These are phyloP conservation scores for Globisporangium viniferum DNA, from an alignment of 352 stramenopile genomes.

Conservation along the genomic window DNA sequence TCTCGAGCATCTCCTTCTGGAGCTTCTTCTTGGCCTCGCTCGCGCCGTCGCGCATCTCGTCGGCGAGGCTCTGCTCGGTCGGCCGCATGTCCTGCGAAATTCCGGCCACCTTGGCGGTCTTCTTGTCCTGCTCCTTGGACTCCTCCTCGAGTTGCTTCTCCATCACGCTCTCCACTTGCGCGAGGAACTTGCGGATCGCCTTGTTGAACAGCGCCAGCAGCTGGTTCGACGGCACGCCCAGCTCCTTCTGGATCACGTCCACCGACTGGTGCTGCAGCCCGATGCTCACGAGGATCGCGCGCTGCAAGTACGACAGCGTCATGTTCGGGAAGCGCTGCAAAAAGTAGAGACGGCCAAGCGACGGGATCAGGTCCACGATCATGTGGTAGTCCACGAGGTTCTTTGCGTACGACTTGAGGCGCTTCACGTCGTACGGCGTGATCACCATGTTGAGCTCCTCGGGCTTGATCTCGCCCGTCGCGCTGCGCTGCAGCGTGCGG, in stretches of 20 bases:
- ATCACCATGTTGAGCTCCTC: conserved; percentile 91
- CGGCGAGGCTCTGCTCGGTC: conserved; percentile 78
- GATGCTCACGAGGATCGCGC: conserved; percentile 94
- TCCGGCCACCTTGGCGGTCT: conserved; percentile 50
- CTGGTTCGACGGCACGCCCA: conserved; percentile 94
- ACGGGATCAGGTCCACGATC: conserved; percentile 97
- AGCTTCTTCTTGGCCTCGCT: conserved; percentile 79
- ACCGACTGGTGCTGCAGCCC: conserved; percentile 93
- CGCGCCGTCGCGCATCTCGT: conserved; percentile 75
- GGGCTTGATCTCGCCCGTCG: conserved; percentile 72
- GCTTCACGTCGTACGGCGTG: conserved; percentile 97
- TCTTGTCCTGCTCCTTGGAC: conserved; percentile 61
- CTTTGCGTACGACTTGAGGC: conserved; percentile 96
- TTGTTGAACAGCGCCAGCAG: conserved; percentile 99
- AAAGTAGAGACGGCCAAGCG: conserved; percentile 96
- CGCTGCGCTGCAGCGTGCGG: conserved; percentile 51
- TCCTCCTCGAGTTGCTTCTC: conserved; percentile 86
- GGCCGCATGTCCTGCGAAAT: conserved; percentile 75
- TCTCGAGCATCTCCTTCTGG: conserved; percentile 81
- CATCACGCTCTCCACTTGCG: conserved; percentile 73
- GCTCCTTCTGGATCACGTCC: conserved; percentile 91
- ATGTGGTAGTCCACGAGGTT: conserved; percentile 99
- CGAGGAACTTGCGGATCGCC: conserved; percentile 87
- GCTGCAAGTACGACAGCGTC: conserved; percentile 94
- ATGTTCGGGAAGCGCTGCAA: conserved; percentile 90